A percentile compares a stretch with the other conserved stretches of the same genome.
These are phyloP conservation scores for Sordariomycetes sp. DNA, from an alignment of 2,329 filamentous ascomycete genomes.

Conservation along the genomic window DNA sequence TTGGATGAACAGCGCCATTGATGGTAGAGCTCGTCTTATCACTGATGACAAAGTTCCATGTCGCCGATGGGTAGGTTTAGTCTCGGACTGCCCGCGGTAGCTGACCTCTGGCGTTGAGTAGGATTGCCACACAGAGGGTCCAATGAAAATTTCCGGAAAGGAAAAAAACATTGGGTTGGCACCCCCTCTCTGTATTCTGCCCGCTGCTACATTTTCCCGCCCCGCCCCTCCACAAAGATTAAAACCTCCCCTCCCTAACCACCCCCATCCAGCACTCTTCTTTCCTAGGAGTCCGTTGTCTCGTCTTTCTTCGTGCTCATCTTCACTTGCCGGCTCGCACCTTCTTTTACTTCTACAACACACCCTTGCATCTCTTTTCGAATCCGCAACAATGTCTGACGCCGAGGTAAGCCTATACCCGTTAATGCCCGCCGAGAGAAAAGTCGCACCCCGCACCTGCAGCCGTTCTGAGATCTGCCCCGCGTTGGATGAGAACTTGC, in stretches of 20 bases:
- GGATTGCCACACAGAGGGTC: background rate
- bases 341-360: conserved; percentile 13
- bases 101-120: background rate
- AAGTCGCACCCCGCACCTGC: conserved; percentile 3
- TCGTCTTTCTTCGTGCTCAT: conserved; percentile 12
- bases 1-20: no score
- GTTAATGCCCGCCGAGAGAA: background rate
- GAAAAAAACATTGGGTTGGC: background rate
- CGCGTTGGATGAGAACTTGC: background rate
- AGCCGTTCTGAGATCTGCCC: background rate
- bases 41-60: background rate
- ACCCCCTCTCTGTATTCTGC: background rate
- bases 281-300: conserved; percentile 8
- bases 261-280: conserved; percentile 1
- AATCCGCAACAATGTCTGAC: conserved; percentile 2
- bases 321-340: conserved; percentile 3
- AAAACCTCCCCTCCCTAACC: conserved; percentile 7
- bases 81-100: background rate
- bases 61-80: background rate
- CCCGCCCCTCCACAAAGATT: conserved; percentile 4
- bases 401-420: conserved; percentile 2
- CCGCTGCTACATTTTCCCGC: conserved; percentile 1
- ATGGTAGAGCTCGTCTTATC: no score
- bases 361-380: conserved; percentile 7
- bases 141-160: background rate